A percentile compares a stretch with the other conserved stretches of the same genome.
Evolutionary conservation across 371 early-diverging fungal genomes (phyloP).

Genomic region (Apophysomyces variabilis): DNA sequence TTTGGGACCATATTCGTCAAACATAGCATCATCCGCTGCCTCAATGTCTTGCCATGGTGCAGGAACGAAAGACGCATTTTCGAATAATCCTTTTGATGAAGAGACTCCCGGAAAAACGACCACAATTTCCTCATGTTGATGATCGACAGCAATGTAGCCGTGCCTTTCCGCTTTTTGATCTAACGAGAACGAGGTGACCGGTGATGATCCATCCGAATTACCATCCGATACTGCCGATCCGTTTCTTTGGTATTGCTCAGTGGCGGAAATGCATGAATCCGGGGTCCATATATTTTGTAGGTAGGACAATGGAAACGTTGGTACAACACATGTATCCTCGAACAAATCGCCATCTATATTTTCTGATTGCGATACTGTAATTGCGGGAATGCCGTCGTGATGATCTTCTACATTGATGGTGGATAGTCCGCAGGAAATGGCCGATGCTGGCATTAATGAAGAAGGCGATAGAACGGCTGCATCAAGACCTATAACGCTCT

Average conservation of each 20-base stretch:
- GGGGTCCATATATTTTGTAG: conserved; percentile 6
- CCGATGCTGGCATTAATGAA: background rate
- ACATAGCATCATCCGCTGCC: conserved; percentile 10
- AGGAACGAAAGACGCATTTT: conserved; percentile 33
- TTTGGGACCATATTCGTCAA: background rate
- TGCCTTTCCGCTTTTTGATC: conserved; percentile 17
- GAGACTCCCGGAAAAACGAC: conserved; percentile 42
- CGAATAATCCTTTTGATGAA: conserved; percentile 26
- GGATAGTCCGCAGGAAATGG: background rate
- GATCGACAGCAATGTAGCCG: conserved; percentile 44
- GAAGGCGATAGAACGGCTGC: background rate
- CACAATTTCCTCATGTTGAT: conserved; percentile 37
- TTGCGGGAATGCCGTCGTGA: background rate
- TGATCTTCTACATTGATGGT: background rate
- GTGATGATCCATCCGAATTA: conserved; percentile 5
- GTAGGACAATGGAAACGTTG: background rate
- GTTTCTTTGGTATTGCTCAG: background rate
- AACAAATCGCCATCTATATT: background rate
- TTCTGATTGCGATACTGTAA: background rate
- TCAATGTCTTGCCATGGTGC: conserved; percentile 38
- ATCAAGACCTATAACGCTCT: background rate
- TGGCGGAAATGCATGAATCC: conserved; percentile 1
- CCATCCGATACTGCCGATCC: background rate
- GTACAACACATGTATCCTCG: background rate
- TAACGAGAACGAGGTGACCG: conserved; percentile 3